Conservation (phyloP, 495 filamentous ascomycete species). For the Penicillium nucicola region DNA sequence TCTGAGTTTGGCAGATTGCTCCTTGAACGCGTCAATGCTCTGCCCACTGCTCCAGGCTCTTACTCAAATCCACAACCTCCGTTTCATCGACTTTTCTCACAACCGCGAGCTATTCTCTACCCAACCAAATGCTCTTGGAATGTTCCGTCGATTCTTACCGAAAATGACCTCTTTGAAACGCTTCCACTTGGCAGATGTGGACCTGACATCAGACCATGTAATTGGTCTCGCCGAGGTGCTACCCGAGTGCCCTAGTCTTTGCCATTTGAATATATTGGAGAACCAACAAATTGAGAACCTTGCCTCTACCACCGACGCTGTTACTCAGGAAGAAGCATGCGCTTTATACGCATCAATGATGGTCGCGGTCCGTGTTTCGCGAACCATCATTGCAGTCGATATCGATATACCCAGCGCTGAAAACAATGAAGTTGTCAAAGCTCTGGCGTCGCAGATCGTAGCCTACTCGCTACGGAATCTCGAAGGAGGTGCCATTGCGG, state of each 20-base stretch:
- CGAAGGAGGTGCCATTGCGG: slow-evolving; percentile 57
- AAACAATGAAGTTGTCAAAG: slow-evolving; percentile 85
- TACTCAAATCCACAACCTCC: slow-evolving; percentile 66
- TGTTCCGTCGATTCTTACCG: slow-evolving; percentile 80
- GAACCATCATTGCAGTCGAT: slow-evolving; percentile 82
- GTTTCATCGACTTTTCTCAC: slow-evolving; percentile 87
- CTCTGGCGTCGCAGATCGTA: slow-evolving; percentile 86
- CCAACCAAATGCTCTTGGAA: slow-evolving; percentile 68
- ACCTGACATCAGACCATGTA: slow-evolving; percentile 77
- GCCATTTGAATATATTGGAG: slow-evolving; percentile 84
- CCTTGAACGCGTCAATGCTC: slow-evolving; percentile 67
- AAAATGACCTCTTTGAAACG: slow-evolving; percentile 78
- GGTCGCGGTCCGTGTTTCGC: slow-evolving; percentile 80
- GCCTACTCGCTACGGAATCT: slow-evolving; percentile 92
- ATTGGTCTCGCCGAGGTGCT: slow-evolving; percentile 88
- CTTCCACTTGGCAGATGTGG: slow-evolving; percentile 85
- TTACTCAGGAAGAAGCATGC: slow-evolving; percentile 83
- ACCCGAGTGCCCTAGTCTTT: slow-evolving; percentile 76
- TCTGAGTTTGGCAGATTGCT: slow-evolving; percentile 84
- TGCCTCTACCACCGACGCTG: slow-evolving; percentile 66
- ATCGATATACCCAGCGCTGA: slow-evolving; percentile 79
- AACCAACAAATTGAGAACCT: slow-evolving; percentile 70
- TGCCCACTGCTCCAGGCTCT: slow-evolving; percentile 74
- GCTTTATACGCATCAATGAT: slow-evolving; percentile 91
- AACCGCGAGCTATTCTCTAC: slow-evolving; percentile 77